phyloP scores from a whole-genome alignment of 768 basidiomycete species.

The Hygrocybe coccinea region DNA sequence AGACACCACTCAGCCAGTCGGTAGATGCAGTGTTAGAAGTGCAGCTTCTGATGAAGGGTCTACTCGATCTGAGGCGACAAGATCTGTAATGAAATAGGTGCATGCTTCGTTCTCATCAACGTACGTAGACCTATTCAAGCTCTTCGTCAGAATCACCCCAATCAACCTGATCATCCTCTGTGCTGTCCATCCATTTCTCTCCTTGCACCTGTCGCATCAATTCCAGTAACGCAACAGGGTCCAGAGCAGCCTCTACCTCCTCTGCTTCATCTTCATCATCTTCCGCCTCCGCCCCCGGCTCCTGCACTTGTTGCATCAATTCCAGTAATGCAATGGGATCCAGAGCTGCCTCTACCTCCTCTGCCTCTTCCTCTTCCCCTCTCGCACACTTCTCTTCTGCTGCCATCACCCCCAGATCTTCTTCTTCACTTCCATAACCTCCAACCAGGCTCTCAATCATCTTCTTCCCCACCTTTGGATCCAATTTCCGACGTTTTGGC shows the following conservation, averaged over 20 bases:
- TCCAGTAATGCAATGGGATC: conserved; percentile 35
- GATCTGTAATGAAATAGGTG: conserved; percentile 45
- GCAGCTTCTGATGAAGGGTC: conserved; percentile 78
- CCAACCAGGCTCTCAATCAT: conserved; percentile 55
- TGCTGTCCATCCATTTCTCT: conserved; percentile 19
- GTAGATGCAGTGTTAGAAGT: conserved; percentile 77
- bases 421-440: conserved; percentile 52
- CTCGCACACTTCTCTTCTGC: conserved; percentile 29
- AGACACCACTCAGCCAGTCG: conserved; percentile 63
- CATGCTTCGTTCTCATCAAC: neutral
- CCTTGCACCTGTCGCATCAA: conserved; percentile 32
- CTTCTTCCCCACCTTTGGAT: conserved; percentile 45
- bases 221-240: conserved; percentile 34
- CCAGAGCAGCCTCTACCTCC: conserved; percentile 32
- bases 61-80: conserved; percentile 71
- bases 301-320: conserved; percentile 32
- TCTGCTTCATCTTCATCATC: conserved; percentile 14
- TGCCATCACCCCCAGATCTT: conserved; percentile 13
- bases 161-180: conserved; percentile 39
- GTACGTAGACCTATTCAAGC: conserved; percentile 14
- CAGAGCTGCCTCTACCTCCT: conserved; percentile 31
- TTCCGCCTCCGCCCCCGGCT: neutral
- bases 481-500: conserved; percentile 55
- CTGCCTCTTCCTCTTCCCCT: conserved; percentile 12
- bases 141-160: conserved; percentile 46